Evolutionary conservation across 192 early-diverging fungal genomes (phyloP).

Genomic region (Spizellomyces punctatus): DNA sequence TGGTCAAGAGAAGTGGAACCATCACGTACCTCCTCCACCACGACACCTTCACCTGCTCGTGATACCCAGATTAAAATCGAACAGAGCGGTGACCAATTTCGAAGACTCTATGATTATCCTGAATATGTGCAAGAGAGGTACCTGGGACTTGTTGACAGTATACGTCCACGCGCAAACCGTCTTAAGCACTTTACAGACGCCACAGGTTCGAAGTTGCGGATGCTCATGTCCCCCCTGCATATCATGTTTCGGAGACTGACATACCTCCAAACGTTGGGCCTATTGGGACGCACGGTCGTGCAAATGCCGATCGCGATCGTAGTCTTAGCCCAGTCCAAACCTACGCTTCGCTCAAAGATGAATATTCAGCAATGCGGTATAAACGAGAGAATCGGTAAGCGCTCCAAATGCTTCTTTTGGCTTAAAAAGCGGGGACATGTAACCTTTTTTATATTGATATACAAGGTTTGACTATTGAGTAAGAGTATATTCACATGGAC

Average conservation of each 20-base stretch:
- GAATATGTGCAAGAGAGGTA: slow-evolving; percentile 1
- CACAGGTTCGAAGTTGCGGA: background rate
- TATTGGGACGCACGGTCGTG: slow-evolving; percentile 18
- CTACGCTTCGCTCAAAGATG: background rate
- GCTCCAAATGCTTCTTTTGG: background rate
- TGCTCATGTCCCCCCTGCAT: slow-evolving; percentile 22
- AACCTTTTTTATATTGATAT: too few species aligned
- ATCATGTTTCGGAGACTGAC: slow-evolving; percentile 2
- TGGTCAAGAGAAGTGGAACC: slow-evolving; percentile 9
- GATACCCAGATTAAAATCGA: slow-evolving; percentile 3
- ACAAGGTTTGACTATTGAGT: too few species aligned
- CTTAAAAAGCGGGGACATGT: background rate
- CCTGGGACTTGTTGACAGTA: background rate
- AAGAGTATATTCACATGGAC: too few species aligned
- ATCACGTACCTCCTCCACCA: background rate
- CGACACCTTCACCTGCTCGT: background rate
- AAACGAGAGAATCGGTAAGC: slow-evolving; percentile 10
- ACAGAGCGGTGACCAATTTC: background rate
- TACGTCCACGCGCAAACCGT: too few species aligned
- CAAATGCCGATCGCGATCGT: slow-evolving; percentile 1
- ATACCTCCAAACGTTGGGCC: background rate
- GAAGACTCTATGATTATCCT: background rate
- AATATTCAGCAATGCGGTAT: background rate
- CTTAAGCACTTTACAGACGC: background rate
- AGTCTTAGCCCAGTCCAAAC: slow-evolving; percentile 2